These are phyloP conservation scores for Candida nemodendra DNA, from an alignment of 805 yeast species.

Conservation along the genomic window DNA sequence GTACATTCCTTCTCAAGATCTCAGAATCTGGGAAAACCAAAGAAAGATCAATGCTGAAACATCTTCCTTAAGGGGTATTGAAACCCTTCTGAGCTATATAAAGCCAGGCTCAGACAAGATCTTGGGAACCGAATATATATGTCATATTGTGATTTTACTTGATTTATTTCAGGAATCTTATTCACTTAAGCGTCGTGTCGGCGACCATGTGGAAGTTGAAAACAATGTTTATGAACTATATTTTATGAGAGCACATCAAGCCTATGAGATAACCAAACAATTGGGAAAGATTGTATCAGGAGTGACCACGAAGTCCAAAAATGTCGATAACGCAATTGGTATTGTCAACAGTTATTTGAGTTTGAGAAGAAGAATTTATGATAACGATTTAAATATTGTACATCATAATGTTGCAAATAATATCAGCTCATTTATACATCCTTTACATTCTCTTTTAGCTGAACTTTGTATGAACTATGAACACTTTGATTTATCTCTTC, in stretches of 20 bases:
- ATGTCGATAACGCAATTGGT: constrained; percentile 35
- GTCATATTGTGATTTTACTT: constrained; percentile 45
- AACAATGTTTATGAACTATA: constrained; percentile 49
- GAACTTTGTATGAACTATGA: constrained; percentile 38
- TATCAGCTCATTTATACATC: constrained; percentile 57
- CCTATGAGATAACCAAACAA: constrained; percentile 23
- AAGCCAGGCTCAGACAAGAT: constrained; percentile 24
- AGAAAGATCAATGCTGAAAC: constrained; percentile 13
- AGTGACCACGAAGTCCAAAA: constrained; percentile 13
- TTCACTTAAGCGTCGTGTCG: constrained; percentile 55
- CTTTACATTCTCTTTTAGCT: constrained; percentile 57
- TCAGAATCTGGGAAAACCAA: constrained; percentile 14
- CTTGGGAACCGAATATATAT: constrained; percentile 28
- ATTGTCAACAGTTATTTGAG: constrained; percentile 35
- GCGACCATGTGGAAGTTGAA: constrained; percentile 68
- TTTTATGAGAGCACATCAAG: constrained; percentile 35
- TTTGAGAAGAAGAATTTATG: constrained; percentile 25
- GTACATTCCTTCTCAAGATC: constrained; percentile 9
- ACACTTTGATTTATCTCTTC: constrained; percentile 19
- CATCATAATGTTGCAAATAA: constrained; percentile 41
- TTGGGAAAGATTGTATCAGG: constrained; percentile 28
- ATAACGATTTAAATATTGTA: constrained; percentile 32
- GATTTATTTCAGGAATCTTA: constrained; percentile 58
- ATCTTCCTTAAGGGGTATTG: constrained; percentile 18
- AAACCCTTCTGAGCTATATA: constrained; percentile 25